Base-by-base conservation (phyloP, 2,329 filamentous ascomycete genomes). In the Aspergillus fumigatiaffinis region DNA sequence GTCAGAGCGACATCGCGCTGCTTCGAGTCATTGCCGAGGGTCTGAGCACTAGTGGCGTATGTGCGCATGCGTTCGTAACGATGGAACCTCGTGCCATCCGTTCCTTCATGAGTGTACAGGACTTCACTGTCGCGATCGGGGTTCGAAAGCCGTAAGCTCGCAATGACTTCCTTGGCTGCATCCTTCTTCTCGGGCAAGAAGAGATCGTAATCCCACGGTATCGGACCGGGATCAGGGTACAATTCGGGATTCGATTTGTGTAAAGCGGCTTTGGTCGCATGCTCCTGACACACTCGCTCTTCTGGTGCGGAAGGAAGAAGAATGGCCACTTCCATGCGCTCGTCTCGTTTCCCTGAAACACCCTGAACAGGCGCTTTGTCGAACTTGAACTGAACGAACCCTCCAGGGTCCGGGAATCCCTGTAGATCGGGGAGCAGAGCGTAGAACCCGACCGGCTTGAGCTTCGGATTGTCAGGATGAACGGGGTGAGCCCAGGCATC, bases 361-460 rank as follows among this genome's bases (percentile, higher is more conserved):
- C 75, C 73, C 51, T 79, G 73, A 42, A 84, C 72, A 1, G 85
- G 85, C n/a, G 84, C 81, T 51, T 83, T 82, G 57, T 80, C 77
- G 70, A 87, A 87, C 57, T 87, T 87, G 71, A 84, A 78, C 54
- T 86, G 76, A 64, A 85, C 79, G 71, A 82, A 87, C 41, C 78
- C 79, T 63, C 83, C 83, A 7, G 80, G 79, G 60, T 85, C 81
- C 3, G 84, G 82, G 54, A 84, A 78, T 10, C 84, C 83, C 35
- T 84, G 81, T 41, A 85, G 77, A 64, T 88, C 85, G 7, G 85
- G 85, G 6, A 87, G 72, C 10, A 87, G 66, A 17, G 85, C 84
- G 65, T 84, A 87, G 56, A 79, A 80, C 47, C 84, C 84, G 32
- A 87, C 73, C 3, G 86, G 77, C 55, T 82, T 81, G 51, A 87